phyloP scores from a whole-genome alignment of 805 yeast species.

The Tetrapisispora namnaoensis region DNA sequence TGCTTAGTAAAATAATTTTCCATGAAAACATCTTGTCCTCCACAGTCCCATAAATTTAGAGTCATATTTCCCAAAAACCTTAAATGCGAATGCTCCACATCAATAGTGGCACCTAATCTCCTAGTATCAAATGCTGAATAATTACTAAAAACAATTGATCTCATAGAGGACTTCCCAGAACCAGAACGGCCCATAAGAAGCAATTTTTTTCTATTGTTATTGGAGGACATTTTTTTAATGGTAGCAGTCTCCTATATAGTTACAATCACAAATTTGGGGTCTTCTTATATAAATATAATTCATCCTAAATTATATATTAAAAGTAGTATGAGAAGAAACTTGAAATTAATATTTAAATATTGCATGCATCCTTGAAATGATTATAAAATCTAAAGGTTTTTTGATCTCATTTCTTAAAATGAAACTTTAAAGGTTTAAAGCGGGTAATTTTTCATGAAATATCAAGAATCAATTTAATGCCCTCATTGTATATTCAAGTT shows the following conservation, averaged over 20 bases:
- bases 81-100: slow-evolving; percentile 94
- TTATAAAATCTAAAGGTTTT: too few relatives aligned
- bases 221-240: slow-evolving; percentile 8
- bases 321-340: too few relatives aligned
- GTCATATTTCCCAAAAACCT: slow-evolving; percentile 93
- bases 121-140: slow-evolving; percentile 96
- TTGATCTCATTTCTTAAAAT: too few relatives aligned
- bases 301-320: too few relatives aligned
- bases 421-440: too few relatives aligned
- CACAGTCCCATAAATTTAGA: slow-evolving; percentile 94
- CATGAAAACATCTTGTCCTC: slow-evolving; percentile 95
- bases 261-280: neutral
- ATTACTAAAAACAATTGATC: slow-evolving; percentile 90
- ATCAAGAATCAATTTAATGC: too few relatives aligned
- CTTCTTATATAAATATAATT: too few relatives aligned
- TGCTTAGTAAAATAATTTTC: slow-evolving; percentile 86
- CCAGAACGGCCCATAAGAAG: slow-evolving; percentile 87
- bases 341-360: too few relatives aligned
- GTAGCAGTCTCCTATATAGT: neutral
- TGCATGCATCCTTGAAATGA: too few relatives aligned
- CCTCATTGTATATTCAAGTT: too few relatives aligned
- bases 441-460: too few relatives aligned
- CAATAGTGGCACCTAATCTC: slow-evolving; percentile 92
- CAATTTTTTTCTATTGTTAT: slow-evolving; percentile 46
- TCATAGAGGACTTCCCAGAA: slow-evolving; percentile 95